These are phyloP conservation scores for Ceratobasidium sp. DNA, from an alignment of 1,284 basidiomycete species.

Conservation along the genomic window DNA sequence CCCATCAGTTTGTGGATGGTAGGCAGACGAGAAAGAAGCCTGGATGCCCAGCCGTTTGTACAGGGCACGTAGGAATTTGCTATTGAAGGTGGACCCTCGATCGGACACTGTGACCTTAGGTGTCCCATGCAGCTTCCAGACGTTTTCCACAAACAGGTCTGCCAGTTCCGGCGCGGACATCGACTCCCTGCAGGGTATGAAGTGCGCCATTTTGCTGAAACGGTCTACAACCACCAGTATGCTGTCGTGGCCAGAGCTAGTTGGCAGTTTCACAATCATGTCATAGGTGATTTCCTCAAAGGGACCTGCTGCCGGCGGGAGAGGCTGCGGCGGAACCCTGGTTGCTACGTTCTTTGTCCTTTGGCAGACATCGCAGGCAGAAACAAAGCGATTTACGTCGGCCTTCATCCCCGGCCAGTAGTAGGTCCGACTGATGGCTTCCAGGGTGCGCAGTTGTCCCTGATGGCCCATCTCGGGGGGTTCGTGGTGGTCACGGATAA, in stretches of 20 bases:
- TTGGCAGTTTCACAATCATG: constrained; percentile 52
- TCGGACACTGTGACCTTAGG: no score
- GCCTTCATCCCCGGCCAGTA: constrained; percentile 46
- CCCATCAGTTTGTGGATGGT: no score
- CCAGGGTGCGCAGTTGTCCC: constrained; percentile 34
- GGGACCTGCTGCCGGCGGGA: constrained; percentile 47
- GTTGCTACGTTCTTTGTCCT: no score
- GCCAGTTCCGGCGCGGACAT: constrained; percentile 36
- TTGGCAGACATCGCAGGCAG: constrained; percentile 48
- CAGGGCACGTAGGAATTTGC: no score
- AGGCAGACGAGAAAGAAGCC: no score
- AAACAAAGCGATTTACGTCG: constrained; percentile 44
- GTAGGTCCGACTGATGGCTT: constrained; percentile 37
- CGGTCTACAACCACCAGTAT: constrained; percentile 54
- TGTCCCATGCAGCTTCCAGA: no score
- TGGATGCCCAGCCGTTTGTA: no score
- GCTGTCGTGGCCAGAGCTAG: constrained; percentile 49
- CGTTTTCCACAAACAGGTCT: no score
- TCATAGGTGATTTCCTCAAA: constrained; percentile 54
- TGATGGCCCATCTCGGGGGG: constrained; percentile 38
- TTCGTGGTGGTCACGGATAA: constrained; percentile 35
- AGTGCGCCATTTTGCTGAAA: constrained; percentile 52
- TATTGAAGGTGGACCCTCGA: no score
- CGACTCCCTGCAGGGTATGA: constrained; percentile 49
- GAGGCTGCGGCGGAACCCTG: no score